These are phyloP conservation scores for Mucor sp. DNA, from an alignment of 371 early-diverging fungal species.

Conservation along the genomic window DNA sequence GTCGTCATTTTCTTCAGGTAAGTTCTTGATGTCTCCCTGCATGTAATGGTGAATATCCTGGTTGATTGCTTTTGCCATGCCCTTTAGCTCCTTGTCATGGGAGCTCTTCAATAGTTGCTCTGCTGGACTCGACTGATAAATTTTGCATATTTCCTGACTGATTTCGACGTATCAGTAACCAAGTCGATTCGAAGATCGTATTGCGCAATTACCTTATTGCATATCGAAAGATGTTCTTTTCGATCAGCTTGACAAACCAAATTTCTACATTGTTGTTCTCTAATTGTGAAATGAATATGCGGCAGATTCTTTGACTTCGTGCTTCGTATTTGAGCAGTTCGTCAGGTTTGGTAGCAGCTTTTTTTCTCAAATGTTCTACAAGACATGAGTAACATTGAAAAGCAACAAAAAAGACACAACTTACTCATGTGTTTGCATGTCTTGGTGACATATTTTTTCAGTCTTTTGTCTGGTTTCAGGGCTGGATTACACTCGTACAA, in stretches of 20 bases:
- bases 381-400: background rate
- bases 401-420: background rate
- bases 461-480: background rate
- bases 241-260: background rate
- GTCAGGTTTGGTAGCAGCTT: background rate
- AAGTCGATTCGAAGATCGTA: background rate
- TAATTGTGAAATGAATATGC: background rate
- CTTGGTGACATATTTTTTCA: background rate
- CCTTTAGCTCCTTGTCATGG: background rate
- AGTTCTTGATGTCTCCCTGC: background rate
- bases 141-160: background rate
- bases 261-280: background rate
- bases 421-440: background rate
- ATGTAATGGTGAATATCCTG: background rate
- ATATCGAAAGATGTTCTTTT: background rate
- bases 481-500: constrained; percentile 3
- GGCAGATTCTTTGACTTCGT: background rate
- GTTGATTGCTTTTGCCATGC: background rate
- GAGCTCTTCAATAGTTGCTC: background rate
- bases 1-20: background rate
- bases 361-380: background rate
- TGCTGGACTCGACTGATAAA: background rate
- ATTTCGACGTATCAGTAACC: background rate
- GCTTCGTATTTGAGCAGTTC: background rate
- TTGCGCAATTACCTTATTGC: constrained; percentile 5